Evolutionary conservation across 2,329 filamentous ascomycete genomes (phyloP).

Genomic region (Alternaria sp.): DNA sequence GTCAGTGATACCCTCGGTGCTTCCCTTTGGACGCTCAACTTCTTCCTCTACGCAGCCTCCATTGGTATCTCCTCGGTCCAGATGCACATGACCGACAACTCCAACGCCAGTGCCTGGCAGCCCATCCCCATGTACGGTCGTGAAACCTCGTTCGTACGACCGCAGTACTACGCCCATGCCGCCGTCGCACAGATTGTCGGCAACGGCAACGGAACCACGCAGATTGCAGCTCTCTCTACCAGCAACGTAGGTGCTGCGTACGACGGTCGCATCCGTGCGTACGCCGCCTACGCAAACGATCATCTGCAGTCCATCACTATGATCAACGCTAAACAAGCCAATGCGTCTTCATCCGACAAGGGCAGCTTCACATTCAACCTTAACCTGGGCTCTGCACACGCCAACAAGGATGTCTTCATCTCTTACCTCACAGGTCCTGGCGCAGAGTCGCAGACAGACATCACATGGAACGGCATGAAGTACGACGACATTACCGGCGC

Average conservation of each 20-base stretch:
- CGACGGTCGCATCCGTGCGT: slow-evolving; percentile 52
- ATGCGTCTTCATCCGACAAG: slow-evolving; percentile 48
- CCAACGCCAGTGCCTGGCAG: slow-evolving; percentile 59
- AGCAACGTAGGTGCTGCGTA: slow-evolving; percentile 44
- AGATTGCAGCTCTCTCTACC: slow-evolving; percentile 48
- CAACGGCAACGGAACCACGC: slow-evolving; percentile 54
- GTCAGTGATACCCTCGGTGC: slow-evolving; percentile 58
- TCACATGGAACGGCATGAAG: slow-evolving; percentile 57
- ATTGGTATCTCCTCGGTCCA: slow-evolving; percentile 57
- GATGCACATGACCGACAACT: slow-evolving; percentile 63
- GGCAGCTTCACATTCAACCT: slow-evolving; percentile 51
- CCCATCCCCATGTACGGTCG: slow-evolving; percentile 51
- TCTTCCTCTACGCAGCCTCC: slow-evolving; percentile 57
- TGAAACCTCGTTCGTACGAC: slow-evolving; percentile 54
- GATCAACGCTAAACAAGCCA: slow-evolving; percentile 55
- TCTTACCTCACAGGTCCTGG: slow-evolving; percentile 57
- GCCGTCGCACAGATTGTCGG: slow-evolving; percentile 59
- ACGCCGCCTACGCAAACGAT: slow-evolving; percentile 54
- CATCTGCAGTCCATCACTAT: slow-evolving; percentile 52
- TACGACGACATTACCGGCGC: slow-evolving; percentile 53
- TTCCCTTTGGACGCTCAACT: slow-evolving; percentile 61
- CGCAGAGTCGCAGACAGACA: slow-evolving; percentile 51
- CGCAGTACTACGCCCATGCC: slow-evolving; percentile 59
- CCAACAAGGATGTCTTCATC: slow-evolving; percentile 54
- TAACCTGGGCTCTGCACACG: slow-evolving; percentile 48